Evolutionary conservation across 2,329 filamentous ascomycete species (phyloP), one percentile per base, ranked within the genome.

Genomic region (Neonectria faginata): DNA sequence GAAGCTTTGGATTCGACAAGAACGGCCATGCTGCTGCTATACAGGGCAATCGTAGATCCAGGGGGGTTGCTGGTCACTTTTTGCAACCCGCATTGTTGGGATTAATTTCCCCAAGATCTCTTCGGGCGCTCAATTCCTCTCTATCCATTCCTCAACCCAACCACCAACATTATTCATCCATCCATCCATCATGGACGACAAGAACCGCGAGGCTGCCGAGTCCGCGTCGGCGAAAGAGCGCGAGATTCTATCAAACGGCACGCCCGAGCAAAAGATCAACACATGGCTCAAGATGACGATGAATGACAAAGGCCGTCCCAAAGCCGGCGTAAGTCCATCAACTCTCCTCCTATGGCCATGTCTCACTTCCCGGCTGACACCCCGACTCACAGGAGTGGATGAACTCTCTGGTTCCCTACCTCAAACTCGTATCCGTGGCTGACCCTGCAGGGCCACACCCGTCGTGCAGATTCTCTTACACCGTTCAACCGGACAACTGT

Each of bases 401-500:
- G 70, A 65, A 74, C 42, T 58, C 70, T 12, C 78, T 87, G 55
- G 58, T 81, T 41, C 82, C 81, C 3, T 69, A 80, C 61, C 68
- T 87, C 29, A 70, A 72, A 18, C 70, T 87, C 6, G 70, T 72
- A 8, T 74, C 64, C 55, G 36, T 39, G 36, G 79, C 64, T 80
- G 77, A 45, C 16, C 76, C 29, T 42, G 70, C 25, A 60, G 70
- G 41, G 74, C 81, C 42, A 77, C 81, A 70, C 80, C 84, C 39
- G 63, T 73, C 56, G 70, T 81, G 69, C 56, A 80, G 77, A 33
- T 85, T 88, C 74, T 71, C 78, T 63, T 86, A 84, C 75, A 84
- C 79, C 3, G 83, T 87, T 27, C 81, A 84, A 60, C 76, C 79
- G 0, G 69, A 79, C 3, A 84, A 90, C 78, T 83, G 81, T 76